Percentiles rank a stretch among this genome's conserved stretches.
Evolutionary conservation across 1,139 yeast genomes (phyloP).

Genomic region (Scheffersomyces stambukii): DNA sequence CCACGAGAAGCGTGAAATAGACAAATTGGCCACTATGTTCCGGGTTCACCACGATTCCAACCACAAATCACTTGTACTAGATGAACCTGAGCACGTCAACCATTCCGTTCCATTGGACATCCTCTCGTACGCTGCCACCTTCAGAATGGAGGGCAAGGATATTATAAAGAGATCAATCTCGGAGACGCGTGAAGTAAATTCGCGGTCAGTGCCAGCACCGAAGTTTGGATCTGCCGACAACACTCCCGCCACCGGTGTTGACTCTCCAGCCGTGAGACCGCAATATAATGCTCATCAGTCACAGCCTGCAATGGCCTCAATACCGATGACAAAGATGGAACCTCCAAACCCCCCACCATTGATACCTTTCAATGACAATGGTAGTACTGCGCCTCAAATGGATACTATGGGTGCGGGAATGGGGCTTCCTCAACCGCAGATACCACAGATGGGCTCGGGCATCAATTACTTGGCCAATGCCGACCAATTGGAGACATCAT

Average conservation of each 20-base stretch:
- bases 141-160: slow-evolving; percentile 12
- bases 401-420: not conserved
- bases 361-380: slow-evolving; percentile 1
- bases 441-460: no score
- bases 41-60: slow-evolving; percentile 2
- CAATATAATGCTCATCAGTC: no score
- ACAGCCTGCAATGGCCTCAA: no score
- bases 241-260: slow-evolving; percentile 4
- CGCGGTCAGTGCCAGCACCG: slow-evolving; percentile 2
- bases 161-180: slow-evolving; percentile 3
- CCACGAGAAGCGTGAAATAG: slow-evolving; percentile 12
- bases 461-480: slow-evolving; percentile 9
- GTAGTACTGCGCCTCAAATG: not conserved
- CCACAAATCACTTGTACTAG: slow-evolving; percentile 5
- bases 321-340: no score
- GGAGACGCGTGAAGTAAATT: slow-evolving; percentile 1
- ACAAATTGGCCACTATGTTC: slow-evolving; percentile 13
- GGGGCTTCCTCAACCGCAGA: slow-evolving; percentile 1
- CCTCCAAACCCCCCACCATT: slow-evolving; percentile 9
- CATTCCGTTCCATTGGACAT: slow-evolving; percentile 27
- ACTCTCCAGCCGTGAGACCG: no score
- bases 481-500: slow-evolving; percentile 26
- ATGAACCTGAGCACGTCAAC: no score
- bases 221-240: slow-evolving; percentile 9
- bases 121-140: slow-evolving; percentile 34